Evolutionary conservation across 495 filamentous ascomycete species (phyloP), one percentile per base, ranked within the genome.

Genomic region (Patellaria atrata): DNA sequence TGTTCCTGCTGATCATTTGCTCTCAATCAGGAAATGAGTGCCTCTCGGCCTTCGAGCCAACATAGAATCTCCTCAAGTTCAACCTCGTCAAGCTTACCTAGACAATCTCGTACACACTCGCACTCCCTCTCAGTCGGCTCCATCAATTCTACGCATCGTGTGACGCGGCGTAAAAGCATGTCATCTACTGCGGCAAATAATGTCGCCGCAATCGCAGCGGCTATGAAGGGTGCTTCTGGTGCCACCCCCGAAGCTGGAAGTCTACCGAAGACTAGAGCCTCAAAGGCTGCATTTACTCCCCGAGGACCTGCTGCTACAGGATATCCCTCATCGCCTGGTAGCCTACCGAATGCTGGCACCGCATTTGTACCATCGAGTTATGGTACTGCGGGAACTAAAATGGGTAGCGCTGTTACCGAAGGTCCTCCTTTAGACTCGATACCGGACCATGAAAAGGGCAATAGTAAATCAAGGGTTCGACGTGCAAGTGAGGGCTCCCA

Each of bases 101-200:
- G 51, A 36, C 62, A 73, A 44, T 62, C 73, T 35, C 79, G 85
- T 41, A 71, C 75, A 45, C 84, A 86, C 58, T 79, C 84, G 12
- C 79, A 91, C 54, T 87, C 80, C 11, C 63, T 82, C 34, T 82
- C 83, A 26, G 60, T 82, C 41, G 77, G 82, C 48, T 73, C 82
- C 23, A 67, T 83, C 59, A 87, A 83, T 59, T 54, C 75, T 48
- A 71, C 68, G 53, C 77, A 93, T 56, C 82, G 89, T 35, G 73
- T 97, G 41, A 85, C 81, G 40, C 82, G 89, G 42, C 71, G 89
- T 37, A 97, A 96, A 71, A 94, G 86, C 59, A 84, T 75, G 59
- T 75, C 85, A 44, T 82, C 80, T 33, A 76, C 70, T 21, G 71
- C 75, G 18, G 68, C 70, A 19, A 68, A 73, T 51, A 89, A 82